phyloP scores from a whole-genome alignment of 2,329 filamentous ascomycete species.

The Botrytis porri region DNA sequence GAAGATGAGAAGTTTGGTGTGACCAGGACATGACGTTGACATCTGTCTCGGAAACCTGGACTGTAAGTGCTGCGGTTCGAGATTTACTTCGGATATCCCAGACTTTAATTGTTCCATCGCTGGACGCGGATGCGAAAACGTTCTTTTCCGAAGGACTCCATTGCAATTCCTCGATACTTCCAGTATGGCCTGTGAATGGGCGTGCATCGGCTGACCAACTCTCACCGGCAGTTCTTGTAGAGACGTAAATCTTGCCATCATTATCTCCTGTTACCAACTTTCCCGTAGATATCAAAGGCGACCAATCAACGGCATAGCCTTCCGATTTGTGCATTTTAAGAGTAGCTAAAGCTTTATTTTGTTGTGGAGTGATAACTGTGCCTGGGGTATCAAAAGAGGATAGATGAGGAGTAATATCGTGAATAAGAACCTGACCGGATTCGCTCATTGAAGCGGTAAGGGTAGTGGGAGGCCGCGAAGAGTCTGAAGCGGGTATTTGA shows the following conservation, averaged over 20 bases:
- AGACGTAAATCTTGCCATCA: constrained; percentile 83
- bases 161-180: constrained; percentile 90
- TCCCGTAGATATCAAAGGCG: constrained; percentile 72
- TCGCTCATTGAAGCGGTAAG: constrained; percentile 92
- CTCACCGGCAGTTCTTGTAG: constrained; percentile 80
- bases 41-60: constrained; percentile 79
- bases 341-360: constrained; percentile 85
- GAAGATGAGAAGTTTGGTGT: constrained; percentile 77
- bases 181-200: constrained; percentile 78
- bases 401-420: constrained; percentile 90
- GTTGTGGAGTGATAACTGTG: constrained; percentile 71
- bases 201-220: constrained; percentile 85
- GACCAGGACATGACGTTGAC: constrained; percentile 99
- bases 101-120: constrained; percentile 90
- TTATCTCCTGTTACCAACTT: constrained; percentile 92
- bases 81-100: constrained; percentile 95
- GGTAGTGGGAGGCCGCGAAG: constrained; percentile 71
- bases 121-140: constrained; percentile 91
- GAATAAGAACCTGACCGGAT: constrained; percentile 81
- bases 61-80: constrained; percentile 79
- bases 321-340: constrained; percentile 89
- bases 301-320: constrained; percentile 98
- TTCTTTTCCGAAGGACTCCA: constrained; percentile 93
- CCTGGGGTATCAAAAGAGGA: constrained; percentile 88
- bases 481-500: constrained; percentile 70